A percentile compares a stretch with the other conserved stretches of the same genome.
phyloP scores from a whole-genome alignment of 2,329 filamentous ascomycete genomes.

The Colletotrichum lindemuthianum region DNA sequence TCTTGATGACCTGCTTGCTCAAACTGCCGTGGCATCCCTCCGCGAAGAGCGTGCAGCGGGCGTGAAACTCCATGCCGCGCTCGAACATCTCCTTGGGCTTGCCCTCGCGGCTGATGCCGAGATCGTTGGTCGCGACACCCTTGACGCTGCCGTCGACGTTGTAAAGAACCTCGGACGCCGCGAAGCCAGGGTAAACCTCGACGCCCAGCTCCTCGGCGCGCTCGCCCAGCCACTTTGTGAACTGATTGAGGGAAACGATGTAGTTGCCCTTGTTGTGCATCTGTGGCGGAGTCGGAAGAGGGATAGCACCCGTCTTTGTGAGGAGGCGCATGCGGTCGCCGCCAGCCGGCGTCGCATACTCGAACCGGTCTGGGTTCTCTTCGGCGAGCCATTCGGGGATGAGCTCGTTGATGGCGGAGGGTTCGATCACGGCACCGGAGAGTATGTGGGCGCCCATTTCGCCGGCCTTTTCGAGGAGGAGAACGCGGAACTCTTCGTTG shows the following conservation, averaged over 20 bases:
- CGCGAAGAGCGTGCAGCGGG: slow-evolving; percentile 87
- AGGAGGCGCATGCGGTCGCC: slow-evolving; percentile 93
- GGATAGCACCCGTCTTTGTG: slow-evolving; percentile 81
- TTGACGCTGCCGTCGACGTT: slow-evolving; percentile 85
- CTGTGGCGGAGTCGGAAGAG: slow-evolving; percentile 89
- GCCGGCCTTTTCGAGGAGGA: slow-evolving; percentile 93
- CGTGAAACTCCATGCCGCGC: slow-evolving; percentile 98
- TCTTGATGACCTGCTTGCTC: slow-evolving; percentile 94
- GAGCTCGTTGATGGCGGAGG: slow-evolving; percentile 86
- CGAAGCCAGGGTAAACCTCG: slow-evolving; percentile 95
- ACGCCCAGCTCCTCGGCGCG: slow-evolving; percentile 96
- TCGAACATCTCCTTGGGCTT: slow-evolving; percentile 92
- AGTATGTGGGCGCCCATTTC: slow-evolving; percentile 95
- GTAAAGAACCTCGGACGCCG: slow-evolving; percentile 92
- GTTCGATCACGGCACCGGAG: slow-evolving; percentile 94
- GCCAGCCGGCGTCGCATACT: slow-evolving; percentile 84
- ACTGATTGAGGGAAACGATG: slow-evolving; percentile 94
- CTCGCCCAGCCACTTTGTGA: slow-evolving; percentile 95
- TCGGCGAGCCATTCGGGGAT: slow-evolving; percentile 93
- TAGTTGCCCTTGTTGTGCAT: slow-evolving; percentile 99
- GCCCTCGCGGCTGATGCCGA: slow-evolving; percentile 84
- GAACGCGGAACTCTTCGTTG: slow-evolving; percentile 93
- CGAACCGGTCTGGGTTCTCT: slow-evolving; percentile 87
- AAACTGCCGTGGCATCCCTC: slow-evolving; percentile 97
- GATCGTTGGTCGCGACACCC: slow-evolving; percentile 95